phyloP scores from a whole-genome alignment of 768 basidiomycete species.

The Clitopilus passeckerianus region DNA sequence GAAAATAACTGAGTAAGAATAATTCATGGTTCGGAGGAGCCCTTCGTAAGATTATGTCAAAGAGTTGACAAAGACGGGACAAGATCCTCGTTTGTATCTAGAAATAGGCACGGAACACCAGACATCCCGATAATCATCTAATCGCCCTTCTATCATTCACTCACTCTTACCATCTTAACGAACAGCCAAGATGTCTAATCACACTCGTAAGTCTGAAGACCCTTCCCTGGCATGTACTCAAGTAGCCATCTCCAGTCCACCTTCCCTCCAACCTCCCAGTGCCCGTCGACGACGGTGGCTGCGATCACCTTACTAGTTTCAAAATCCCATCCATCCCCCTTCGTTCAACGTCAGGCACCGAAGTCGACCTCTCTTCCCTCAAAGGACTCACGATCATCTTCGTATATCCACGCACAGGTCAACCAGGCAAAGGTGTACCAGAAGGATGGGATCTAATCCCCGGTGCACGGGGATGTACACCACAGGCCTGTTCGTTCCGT shows the following conservation, averaged over 20 bases:
- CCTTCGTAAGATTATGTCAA: too few relatives aligned
- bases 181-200: background rate
- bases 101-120: too few relatives aligned
- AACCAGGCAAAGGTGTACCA: conserved; percentile 11
- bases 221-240: background rate
- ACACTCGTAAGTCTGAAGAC: background rate
- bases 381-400: conserved; percentile 14
- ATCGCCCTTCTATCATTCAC: background rate
- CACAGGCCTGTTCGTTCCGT: conserved; percentile 17
- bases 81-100: too few relatives aligned
- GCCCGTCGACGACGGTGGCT: conserved; percentile 16
- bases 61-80: too few relatives aligned
- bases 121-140: background rate
- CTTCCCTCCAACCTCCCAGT: conserved; percentile 13
- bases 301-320: conserved; percentile 12
- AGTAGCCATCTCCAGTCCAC: conserved; percentile 1
- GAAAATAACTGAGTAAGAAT: too few relatives aligned
- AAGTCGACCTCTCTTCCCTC: conserved; percentile 12
- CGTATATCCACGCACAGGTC: conserved; percentile 16
- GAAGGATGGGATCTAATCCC: conserved; percentile 16
- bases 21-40: too few relatives aligned
- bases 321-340: conserved; percentile 10
- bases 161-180: too few relatives aligned
- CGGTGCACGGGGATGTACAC: conserved; percentile 18
- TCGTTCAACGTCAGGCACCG: conserved; percentile 11